Evolutionary conservation across 1,284 basidiomycete genomes (phyloP), one percentile per base, ranked within the genome.

Genomic region (Cystobasidium slooffiae): DNA sequence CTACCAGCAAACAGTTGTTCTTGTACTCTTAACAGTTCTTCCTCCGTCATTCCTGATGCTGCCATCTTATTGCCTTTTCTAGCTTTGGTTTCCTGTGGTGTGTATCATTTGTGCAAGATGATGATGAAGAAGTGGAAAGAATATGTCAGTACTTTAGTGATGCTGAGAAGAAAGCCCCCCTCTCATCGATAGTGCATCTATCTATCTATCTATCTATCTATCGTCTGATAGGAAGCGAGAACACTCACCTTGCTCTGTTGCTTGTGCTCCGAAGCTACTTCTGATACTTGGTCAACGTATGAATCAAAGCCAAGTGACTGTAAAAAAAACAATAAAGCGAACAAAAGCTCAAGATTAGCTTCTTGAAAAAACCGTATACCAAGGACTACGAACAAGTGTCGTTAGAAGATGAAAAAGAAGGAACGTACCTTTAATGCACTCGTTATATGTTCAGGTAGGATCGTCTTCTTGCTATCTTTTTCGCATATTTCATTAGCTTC

Each of bases 401-500:
- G n/a, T n/a, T n/a, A n/a, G n/a, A n/a, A n/a, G n/a, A n/a, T n/a
- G n/a, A n/a, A n/a, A n/a, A n/a, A n/a, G n/a, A n/a, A n/a, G n/a
- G n/a, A n/a, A n/a, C 86, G 61, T 74, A 93, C 94, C 85, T 94
- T 93, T 66, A 99, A 85, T 6, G 96, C 97, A 47, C 88, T 86
- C 55, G 97, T 90, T 61, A 99, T 95, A 81, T 99, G 96, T 81
- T 99, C 96, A 1, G 97, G 96, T 4, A 94, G 93, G 79, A 99
- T 99, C 0, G 96, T 99, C 86, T 99, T 99, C 85, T 98, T 98
- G n/a, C 92, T 91, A 80, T 95, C 94, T 82, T 93, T 90, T 81
- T 99, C 97, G 83, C 97, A 99, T 75, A 97, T 93, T 78, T 97
- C 94, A 83, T 99, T 99, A 67, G 95, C 92, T 83, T 98, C 94